Percentiles rank a stretch among this genome's conserved stretches.
Evolutionary conservation across 2,329 filamentous ascomycete genomes (phyloP).

Genomic region (Cordyceps militaris): DNA sequence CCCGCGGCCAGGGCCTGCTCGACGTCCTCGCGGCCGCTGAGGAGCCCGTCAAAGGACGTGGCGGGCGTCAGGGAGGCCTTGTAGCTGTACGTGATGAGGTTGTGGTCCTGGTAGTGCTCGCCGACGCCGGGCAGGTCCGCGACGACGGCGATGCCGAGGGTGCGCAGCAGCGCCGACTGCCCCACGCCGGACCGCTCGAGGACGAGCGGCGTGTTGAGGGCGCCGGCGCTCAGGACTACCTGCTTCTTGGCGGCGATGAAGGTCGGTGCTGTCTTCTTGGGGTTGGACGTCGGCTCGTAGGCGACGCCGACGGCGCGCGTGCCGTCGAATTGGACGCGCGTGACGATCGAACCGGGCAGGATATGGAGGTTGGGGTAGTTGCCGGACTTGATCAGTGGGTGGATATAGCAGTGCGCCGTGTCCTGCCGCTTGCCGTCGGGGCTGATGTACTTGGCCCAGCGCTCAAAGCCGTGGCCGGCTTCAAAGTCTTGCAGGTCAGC

Average conservation of each 20-base stretch:
- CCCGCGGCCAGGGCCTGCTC: conserved; percentile 19
- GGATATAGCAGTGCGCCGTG: conserved; percentile 44
- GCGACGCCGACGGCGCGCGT: conserved; percentile 49
- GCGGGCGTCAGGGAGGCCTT: conserved; percentile 35
- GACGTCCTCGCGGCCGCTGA: conserved; percentile 17
- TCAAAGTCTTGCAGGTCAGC: conserved; percentile 43
- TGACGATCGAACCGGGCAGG: conserved; percentile 46
- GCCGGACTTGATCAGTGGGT: conserved; percentile 40
- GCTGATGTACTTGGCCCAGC: conserved; percentile 41
- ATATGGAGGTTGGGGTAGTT: conserved; percentile 47
- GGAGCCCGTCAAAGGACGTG: conserved; percentile 35
- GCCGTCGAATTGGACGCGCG: conserved; percentile 40
- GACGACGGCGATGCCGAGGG: conserved; percentile 39
- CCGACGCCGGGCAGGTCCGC: conserved; percentile 44
- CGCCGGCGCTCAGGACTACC: conserved; percentile 41
- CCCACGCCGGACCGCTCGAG: conserved; percentile 55
- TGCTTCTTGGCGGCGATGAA: conserved; percentile 45
- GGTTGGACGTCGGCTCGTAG: conserved; percentile 24
- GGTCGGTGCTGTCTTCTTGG: neutral
- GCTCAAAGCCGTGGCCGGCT: conserved; percentile 22
- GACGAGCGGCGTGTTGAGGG: conserved; percentile 42
- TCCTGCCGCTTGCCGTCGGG: conserved; percentile 46
- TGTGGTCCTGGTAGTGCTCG: conserved; percentile 36
- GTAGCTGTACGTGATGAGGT: conserved; percentile 45
- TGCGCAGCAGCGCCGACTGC: conserved; percentile 33